phyloP scores from a whole-genome alignment of 805 yeast species.

The Lipomyces spencermartinsiae region DNA sequence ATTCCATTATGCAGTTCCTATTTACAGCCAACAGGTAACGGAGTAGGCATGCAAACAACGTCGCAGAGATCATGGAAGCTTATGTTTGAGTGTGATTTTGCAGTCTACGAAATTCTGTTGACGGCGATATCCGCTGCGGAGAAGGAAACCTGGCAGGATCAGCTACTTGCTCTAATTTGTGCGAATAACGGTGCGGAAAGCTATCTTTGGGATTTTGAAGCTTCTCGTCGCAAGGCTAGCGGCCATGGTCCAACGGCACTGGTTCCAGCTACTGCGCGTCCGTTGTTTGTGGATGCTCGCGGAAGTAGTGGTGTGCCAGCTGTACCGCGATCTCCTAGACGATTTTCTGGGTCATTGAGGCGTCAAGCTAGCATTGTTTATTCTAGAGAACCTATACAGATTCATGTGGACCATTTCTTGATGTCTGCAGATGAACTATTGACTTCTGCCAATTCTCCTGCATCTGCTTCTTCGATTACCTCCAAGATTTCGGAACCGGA shows the following conservation, averaged over 20 bases:
- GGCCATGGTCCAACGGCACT: slow-evolving; percentile 21
- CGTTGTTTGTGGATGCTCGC: slow-evolving; percentile 21
- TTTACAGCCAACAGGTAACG: slow-evolving; percentile 14
- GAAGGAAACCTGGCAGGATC: slow-evolving; percentile 25
- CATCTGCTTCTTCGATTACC: background rate
- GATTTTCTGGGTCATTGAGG: slow-evolving; percentile 6
- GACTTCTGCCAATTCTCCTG: background rate
- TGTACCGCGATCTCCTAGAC: slow-evolving; percentile 6
- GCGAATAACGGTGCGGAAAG: slow-evolving; percentile 18
- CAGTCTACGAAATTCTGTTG: slow-evolving; percentile 30
- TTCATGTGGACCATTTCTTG: slow-evolving; percentile 14
- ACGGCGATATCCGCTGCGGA: slow-evolving; percentile 34
- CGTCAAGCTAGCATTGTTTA: background rate
- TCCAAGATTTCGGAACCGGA: background rate
- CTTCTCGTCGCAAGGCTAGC: slow-evolving; percentile 8
- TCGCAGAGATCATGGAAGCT: slow-evolving; percentile 28
- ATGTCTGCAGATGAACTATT: background rate
- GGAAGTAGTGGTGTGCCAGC: background rate
- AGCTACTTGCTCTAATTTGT: slow-evolving; percentile 23
- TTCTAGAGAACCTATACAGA: slow-evolving; percentile 9
- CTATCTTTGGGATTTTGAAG: slow-evolving; percentile 20
- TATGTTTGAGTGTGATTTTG: slow-evolving; percentile 31
- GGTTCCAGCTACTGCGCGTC: slow-evolving; percentile 12
- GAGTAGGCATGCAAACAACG: slow-evolving; percentile 27
- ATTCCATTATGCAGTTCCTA: slow-evolving; percentile 27